Evolutionary conservation across 768 basidiomycete species (phyloP).

Genomic region (Auricularia auricula-judae): DNA sequence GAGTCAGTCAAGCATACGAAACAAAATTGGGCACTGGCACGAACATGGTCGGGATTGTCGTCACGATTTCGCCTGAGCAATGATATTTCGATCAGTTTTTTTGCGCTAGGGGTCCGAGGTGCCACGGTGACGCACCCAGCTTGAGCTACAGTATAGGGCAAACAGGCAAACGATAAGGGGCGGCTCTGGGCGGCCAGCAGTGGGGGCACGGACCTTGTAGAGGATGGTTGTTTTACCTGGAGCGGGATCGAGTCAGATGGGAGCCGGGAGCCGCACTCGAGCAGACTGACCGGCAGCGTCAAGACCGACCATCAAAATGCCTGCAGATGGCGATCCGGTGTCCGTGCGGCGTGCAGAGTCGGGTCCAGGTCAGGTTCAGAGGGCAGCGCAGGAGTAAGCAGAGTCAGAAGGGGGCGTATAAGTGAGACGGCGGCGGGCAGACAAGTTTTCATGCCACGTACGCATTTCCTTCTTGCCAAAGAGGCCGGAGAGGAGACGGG

Average conservation of each 20-base stretch:
- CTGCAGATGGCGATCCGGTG: conserved; percentile 32
- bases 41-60: conserved; percentile 98
- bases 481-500: conserved; percentile 55
- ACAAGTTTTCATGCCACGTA: conserved; percentile 32
- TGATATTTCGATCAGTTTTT: conserved; percentile 39
- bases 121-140: not conserved
- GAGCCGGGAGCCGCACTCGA: conserved; percentile 42
- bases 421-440: too few species aligned
- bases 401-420: too few species aligned
- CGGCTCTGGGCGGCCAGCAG: not conserved
- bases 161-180: not conserved
- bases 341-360: not conserved
- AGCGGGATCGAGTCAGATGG: conserved; percentile 5
- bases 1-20: not conserved
- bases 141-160: not conserved
- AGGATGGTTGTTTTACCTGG: conserved; percentile 56
- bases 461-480: conserved; percentile 99
- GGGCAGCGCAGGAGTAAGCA: not conserved
- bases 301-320: conserved; percentile 99
- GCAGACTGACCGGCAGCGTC: conserved; percentile 99
- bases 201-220: conserved; percentile 49
- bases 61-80: conserved; percentile 94
- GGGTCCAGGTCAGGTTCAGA: not conserved
- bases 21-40: conserved; percentile 19
- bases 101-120: not conserved